Base-by-base conservation (phyloP, 208 protist species). In the Zelonia costaricensis region DNA sequence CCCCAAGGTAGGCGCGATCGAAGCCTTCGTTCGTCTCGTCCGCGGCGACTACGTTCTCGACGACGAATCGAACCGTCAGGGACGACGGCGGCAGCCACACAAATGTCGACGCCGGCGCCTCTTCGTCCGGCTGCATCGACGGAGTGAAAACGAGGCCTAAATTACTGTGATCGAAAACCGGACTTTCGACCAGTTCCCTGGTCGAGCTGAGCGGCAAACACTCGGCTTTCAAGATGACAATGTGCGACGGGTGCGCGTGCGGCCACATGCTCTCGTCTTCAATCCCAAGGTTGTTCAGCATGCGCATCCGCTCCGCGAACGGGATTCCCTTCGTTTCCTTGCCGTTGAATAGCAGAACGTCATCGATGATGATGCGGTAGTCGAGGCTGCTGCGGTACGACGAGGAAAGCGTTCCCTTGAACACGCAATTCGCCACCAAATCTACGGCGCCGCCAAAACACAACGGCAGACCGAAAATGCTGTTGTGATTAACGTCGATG, bases 341-440 rank as follows among this genome's bases (percentile, higher is more conserved):
- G 25, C 77, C 78, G 53, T 90, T 65, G 59, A 90, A 92, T 33
- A 78, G 45, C 15, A 92, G 55, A 43, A 95, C 69, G 58, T 95
- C 89, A 40, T 91, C 77, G 13, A 95, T 49, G 46, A 95, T 80
- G 36, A 90, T 85, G 28, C 82, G 72, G 62, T 80, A 86, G 23
- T 95, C 81, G 20, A 73, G 44, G 44, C 65, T 69, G 36, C 62
- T 76, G 38, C 82, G 27, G 45, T 78, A 84, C 18, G 82, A 88
- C 16, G 86, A 68, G 18, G 73, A 69, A n/a, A 93, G 28, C 1
- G 78, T 85, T 18, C 68, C 88, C 44, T 71, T 69, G 62, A 95
- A 93, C 18, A 92, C 55, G 40, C 81, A 82, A 28, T 78, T 74
- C 7, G 46, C 62, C 42, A 84, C 47, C 0, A 63, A 60, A 33